Conservation (phyloP, 2,329 filamentous ascomycete genomes). For the Cryphonectria radicalis region DNA sequence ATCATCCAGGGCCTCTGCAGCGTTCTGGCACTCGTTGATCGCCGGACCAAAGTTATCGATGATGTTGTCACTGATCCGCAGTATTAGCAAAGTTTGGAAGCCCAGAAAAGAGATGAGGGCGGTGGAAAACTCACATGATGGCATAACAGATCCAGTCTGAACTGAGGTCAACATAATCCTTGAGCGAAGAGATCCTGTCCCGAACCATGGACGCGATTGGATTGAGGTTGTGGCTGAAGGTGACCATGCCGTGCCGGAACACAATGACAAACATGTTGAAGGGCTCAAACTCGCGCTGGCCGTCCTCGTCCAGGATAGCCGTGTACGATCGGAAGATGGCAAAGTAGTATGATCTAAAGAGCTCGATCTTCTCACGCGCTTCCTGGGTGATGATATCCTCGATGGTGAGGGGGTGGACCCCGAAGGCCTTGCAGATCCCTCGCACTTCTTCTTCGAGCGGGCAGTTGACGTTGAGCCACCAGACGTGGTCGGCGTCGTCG, state of each 20-base stretch:
- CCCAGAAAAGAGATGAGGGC: neutral
- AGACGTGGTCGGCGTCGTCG: conserved; percentile 76
- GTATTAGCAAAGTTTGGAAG: conserved; percentile 7
- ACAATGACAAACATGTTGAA: conserved; percentile 98
- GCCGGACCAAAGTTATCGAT: conserved; percentile 93
- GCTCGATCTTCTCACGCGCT: conserved; percentile 95
- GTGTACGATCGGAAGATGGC: conserved; percentile 95
- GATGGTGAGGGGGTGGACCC: conserved; percentile 91
- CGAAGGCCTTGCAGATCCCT: conserved; percentile 90
- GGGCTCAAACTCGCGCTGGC: conserved; percentile 85
- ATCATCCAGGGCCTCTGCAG: conserved; percentile 93
- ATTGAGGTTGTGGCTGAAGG: conserved; percentile 90
- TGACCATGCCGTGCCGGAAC: conserved; percentile 91
- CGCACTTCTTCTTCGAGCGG: conserved; percentile 87
- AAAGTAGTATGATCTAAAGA: conserved; percentile 98
- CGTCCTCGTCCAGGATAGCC: conserved; percentile 74
- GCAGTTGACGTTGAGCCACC: conserved; percentile 96
- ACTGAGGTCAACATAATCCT: conserved; percentile 92
- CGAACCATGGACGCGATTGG: conserved; percentile 87
- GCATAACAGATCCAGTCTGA: conserved; percentile 99
- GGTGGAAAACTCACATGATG: conserved; percentile 70
- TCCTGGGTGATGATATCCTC: conserved; percentile 97
- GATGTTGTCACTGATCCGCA: conserved; percentile 78
- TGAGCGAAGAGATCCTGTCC: conserved; percentile 87
- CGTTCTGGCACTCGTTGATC: conserved; percentile 82